Evolutionary conservation across 2,329 filamentous ascomycete species (phyloP), one percentile per base, ranked within the genome.

Genomic region (Calonectria hongkongensis): DNA sequence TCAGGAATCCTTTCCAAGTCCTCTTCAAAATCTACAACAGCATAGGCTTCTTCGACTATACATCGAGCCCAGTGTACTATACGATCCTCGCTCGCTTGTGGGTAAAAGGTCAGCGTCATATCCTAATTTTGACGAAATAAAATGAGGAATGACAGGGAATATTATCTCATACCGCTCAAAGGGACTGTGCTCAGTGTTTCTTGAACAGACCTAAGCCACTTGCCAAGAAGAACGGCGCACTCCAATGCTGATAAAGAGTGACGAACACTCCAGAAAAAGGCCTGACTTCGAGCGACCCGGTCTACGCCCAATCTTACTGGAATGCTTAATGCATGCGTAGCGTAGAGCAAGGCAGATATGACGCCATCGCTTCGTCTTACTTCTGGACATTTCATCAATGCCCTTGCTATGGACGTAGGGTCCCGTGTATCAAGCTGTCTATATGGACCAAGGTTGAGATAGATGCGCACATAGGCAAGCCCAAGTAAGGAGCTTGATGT

Each of bases 241-340:
- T 91, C 89, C 0, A 91, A 82, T 1, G 87, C 87, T 4, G 87
- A 89, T 0, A 91, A 82, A 0, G 88, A 88, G 66, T 91, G 89
- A n/a, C 89, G 84, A 2, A 89, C 88, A 5, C 88, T 89, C 89
- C 89, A 91, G 60, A 90, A 88, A 54, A 89, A 88, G 0, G 88
- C 88, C 64, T 90, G 88, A 18, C 88, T 91, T 18, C 87, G 83
- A 0, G 88, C 88, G 0, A 91, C 89, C 16, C 87, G 85, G 65
- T 89, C 88, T 18, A 91, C 86, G 0, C 89, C 89, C 0, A 91
- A 77, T 27, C 89, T 82, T 6, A 91, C 89, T 0, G 89, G 89
- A 0, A 90, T 89, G 60, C 88, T 90, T 0, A 91, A 82, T 9
- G 88, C 88, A 56, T 91, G 89, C 0, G 88, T 87, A 1, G 88